Base-by-base conservation (phyloP, 768 basidiomycete species). In the Suillus alpinus region DNA sequence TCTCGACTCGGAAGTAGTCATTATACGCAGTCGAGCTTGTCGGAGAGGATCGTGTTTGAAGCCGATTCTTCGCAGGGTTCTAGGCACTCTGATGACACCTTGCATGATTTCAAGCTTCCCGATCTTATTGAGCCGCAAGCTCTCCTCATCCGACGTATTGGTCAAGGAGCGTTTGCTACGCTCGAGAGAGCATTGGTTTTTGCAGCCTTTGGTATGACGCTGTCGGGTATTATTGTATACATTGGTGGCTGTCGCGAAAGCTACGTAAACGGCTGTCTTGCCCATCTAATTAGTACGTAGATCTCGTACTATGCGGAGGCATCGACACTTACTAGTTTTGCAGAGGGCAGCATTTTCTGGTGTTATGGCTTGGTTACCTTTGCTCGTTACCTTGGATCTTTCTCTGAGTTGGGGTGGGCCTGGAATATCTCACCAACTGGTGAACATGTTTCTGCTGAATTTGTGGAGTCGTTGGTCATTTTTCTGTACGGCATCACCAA, bases 341-440 rank as follows among this genome's bases (percentile, higher is more conserved):
- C 69, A 93, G 92, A 93, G 83, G 93, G 95, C 23, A 86, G 83
- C 36, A 94, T 97, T 64, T 98, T 98, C 77, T 94, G 94, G 86
- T 85, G 83, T 60, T 98, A 94, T 73, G 96, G 95, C 7, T 74
- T 98, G 6, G 72, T 92, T 55, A 86, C 91, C 0, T 98, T 97
- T 71, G 91, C 86, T n/a, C 89, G 96, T n/a, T 98, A 92, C 77
- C 84, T 96, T 52, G 95, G 95, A 31, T 85, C 92, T 6, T 94
- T 88, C 72, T 83, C 92, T 26, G 86, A 92, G 53, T 74, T 86
- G 34, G 96, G 96, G 4, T 98, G 95, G 95, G 92, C 96, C 16
- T 98, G 95, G 95, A 98, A 98, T 71, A 77, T 81, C 31, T 78
- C 85, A 0, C 88, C 86, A 0, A 72, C 75, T 4, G 76, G 77